phyloP scores from a whole-genome alignment of 2,329 filamentous ascomycete genomes.

The Fusarium sp. region DNA sequence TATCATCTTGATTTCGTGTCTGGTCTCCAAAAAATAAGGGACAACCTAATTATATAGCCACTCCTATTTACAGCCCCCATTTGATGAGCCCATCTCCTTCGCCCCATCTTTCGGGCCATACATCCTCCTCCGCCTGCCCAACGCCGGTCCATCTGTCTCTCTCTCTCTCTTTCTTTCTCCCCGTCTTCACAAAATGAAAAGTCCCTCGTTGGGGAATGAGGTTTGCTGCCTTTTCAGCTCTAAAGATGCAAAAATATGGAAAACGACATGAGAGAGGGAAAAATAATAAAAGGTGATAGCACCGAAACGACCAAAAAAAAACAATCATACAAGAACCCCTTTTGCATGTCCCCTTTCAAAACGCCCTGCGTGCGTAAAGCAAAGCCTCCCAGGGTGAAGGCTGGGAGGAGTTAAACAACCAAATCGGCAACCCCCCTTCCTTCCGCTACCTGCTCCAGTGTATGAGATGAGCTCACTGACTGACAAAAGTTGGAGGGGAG shows the following conservation, averaged over 20 bases:
- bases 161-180: conserved; percentile 18
- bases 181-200: conserved; percentile 34
- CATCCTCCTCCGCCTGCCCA: neutral
- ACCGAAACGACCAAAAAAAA: conserved; percentile 38
- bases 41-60: conserved; percentile 46
- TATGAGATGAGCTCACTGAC: conserved; percentile 23
- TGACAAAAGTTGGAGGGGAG: conserved; percentile 37
- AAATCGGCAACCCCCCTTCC: conserved; percentile 36
- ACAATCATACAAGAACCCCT: conserved; percentile 44
- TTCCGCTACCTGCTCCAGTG: conserved; percentile 33
- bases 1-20: conserved; percentile 41
- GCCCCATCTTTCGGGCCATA: neutral
- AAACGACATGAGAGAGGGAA: conserved; percentile 40
- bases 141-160: conserved; percentile 4
- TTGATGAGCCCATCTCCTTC: conserved; percentile 11
- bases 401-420: conserved; percentile 31
- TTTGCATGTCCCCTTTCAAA: conserved; percentile 47
- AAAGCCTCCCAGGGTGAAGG: conserved; percentile 37
- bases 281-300: conserved; percentile 37
- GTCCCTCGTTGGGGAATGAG: conserved; percentile 45
- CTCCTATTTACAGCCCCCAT: conserved; percentile 40
- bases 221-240: conserved; percentile 46
- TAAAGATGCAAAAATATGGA: conserved; percentile 44
- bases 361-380: conserved; percentile 51
- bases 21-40: conserved; percentile 44